Evolutionary conservation across 208 protist genomes (phyloP), one percentile per base, ranked within the genome.

Genomic region (Leishmania major): DNA sequence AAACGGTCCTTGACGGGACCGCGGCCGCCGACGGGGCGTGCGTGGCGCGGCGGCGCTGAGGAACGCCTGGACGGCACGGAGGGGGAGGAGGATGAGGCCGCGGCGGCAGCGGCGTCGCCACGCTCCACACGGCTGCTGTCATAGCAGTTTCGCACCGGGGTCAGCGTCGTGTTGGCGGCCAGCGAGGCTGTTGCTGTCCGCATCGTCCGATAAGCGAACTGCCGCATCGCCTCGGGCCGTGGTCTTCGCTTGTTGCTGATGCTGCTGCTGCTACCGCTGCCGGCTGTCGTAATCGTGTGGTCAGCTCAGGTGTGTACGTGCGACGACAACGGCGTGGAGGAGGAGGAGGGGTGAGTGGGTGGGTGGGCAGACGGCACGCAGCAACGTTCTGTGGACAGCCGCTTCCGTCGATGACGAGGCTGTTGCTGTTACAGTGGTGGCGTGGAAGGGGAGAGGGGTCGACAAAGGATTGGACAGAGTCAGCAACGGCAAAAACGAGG

Each of bases 1-100:
- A 92, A 89, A 66, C 94, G 93, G 79, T 97, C 94, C 80, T 97
- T 97, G 40, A 91, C 75, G 19, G 93, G 91, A 6, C 92, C 93
- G 17, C 84, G 80, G 22, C 55, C 40, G 22, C 60, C 66, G 22
- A 60, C 37, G 35, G 47, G 77, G 25, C 35, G 77, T 60, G 60
- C 31, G 67, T 72, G 67, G 35, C 67, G 67, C 25, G 53, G 75
- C 35, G 75, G 75, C 35, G 37, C 57, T 59, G 53, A 49, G 37
- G 55, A 49, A 35, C 10, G 72, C 49, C 28, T 71, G 70, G 37
- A 70, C 37, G 67, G 25, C 25, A 22, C 15, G 51, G 73, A 51
- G 35, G 74, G 15, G 53, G 53, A 66, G 28, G 62, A 59, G 28
- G 67, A 76, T 4, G 51, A 35, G 45, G 40, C 25, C 78, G 19